A percentile compares a stretch with the other conserved stretches of the same genome.
phyloP scores from a whole-genome alignment of 352 stramenopile genomes.

The Pythium insidiosum region DNA sequence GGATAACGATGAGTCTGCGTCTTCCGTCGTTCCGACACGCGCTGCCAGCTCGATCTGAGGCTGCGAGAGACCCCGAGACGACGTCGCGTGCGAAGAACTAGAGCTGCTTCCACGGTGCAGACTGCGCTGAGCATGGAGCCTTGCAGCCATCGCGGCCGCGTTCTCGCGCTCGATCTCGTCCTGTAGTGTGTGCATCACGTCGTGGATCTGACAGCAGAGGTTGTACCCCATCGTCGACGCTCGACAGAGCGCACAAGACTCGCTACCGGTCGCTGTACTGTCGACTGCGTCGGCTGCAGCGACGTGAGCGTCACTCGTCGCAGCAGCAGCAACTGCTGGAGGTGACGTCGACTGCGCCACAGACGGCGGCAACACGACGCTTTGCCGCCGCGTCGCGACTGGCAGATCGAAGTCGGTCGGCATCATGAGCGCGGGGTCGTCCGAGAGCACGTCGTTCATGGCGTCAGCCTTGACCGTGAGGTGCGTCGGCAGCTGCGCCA shows the following conservation, averaged over 20 bases:
- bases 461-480: conserved; percentile 28
- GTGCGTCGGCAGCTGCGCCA: conserved; percentile 33
- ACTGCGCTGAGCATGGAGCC: too few relatives aligned
- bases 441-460: conserved; percentile 21
- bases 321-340: neutral
- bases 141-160: conserved; percentile 1
- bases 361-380: neutral
- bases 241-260: conserved; percentile 35
- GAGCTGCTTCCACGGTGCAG: too few relatives aligned
- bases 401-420: neutral
- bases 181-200: conserved; percentile 38
- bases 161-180: conserved; percentile 19
- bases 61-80: too few relatives aligned
- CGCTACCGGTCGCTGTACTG: neutral
- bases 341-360: neutral
- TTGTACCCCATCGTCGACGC: conserved; percentile 57
- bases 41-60: too few relatives aligned
- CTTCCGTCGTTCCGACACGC: too few relatives aligned
- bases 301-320: conserved; percentile 1
- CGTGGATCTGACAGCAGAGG: conserved; percentile 48
- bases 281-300: neutral
- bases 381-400: neutral
- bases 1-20: too few relatives aligned
- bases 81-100: too few relatives aligned
- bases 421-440: neutral